phyloP scores from a whole-genome alignment of 192 early-diverging fungal genomes.

The Physocladia obscura region DNA sequence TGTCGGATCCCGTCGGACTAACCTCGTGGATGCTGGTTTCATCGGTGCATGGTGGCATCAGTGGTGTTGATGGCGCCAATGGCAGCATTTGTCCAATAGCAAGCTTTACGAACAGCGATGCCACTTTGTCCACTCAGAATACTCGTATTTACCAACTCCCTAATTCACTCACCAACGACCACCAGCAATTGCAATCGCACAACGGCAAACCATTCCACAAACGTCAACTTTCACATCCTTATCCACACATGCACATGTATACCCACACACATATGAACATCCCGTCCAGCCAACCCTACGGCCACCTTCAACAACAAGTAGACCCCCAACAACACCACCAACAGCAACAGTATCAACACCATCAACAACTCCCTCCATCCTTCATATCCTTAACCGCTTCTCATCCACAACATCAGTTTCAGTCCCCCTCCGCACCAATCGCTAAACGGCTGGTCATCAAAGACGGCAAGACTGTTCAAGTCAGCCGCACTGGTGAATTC shows the following conservation, averaged over 20 bases:
- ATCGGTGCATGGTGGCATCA: too few species aligned
- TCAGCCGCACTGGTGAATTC: slow-evolving; percentile 13
- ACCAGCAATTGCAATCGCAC: neutral
- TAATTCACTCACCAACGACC: too few species aligned
- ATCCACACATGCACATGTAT: neutral
- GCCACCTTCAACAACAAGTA: neutral
- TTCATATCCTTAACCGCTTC: neutral
- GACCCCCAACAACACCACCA: neutral
- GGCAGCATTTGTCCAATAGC: too few species aligned
- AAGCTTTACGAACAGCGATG: too few species aligned
- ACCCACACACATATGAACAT: too few species aligned
- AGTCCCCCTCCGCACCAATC: neutral
- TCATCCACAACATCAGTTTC: neutral
- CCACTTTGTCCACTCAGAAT: too few species aligned
- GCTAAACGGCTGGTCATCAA: neutral
- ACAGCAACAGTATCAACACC: slow-evolving; percentile 2
- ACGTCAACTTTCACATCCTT: neutral
- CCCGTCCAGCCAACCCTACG: neutral
- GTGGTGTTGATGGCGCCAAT: too few species aligned
- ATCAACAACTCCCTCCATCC: neutral
- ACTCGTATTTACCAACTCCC: too few species aligned
- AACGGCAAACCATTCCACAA: neutral
- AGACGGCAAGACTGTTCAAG: neutral
- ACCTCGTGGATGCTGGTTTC: too few species aligned
- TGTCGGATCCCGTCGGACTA: too few species aligned